These are phyloP conservation scores for Adansonia rubrostipa DNA, from an alignment of 441 rosid genomes.

Conservation along the genomic window DNA sequence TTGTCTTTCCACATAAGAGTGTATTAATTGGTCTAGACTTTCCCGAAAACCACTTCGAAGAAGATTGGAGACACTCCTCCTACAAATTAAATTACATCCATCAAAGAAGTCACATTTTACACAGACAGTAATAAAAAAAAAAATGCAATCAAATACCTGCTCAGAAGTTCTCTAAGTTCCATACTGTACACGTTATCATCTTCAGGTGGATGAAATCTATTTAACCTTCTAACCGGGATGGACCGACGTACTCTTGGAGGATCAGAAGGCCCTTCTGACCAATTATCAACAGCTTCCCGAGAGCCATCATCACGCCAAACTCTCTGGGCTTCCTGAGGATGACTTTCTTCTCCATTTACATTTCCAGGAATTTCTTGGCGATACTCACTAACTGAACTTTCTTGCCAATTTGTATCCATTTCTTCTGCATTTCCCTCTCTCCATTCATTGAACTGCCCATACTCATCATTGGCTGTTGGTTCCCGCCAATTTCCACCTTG, in stretches of 20 bases:
- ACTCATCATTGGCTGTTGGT: constrained; percentile 47
- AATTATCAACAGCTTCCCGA: constrained; percentile 52
- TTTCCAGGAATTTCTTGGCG: constrained; percentile 53
- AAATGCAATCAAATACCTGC: constrained; percentile 54
- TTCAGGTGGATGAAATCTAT: constrained; percentile 77
- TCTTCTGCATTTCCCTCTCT: constrained; percentile 57
- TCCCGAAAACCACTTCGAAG: constrained; percentile 90
- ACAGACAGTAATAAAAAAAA: not conserved
- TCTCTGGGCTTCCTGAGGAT: constrained; percentile 47
- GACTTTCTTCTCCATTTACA: constrained; percentile 49
- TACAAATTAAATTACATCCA: constrained; percentile 32
- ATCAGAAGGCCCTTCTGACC: constrained; percentile 62
- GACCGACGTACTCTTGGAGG: constrained; percentile 58
- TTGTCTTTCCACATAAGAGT: constrained; percentile 82
- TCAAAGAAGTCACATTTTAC: constrained; percentile 10
- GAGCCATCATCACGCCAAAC: constrained; percentile 61
- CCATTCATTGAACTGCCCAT: constrained; percentile 53
- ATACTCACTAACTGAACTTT: constrained; percentile 55
- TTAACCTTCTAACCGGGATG: constrained; percentile 59
- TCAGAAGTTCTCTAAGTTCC: constrained; percentile 81
- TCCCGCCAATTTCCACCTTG: constrained; percentile 59
- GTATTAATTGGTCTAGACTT: constrained; percentile 83
- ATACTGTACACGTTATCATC: constrained; percentile 83
- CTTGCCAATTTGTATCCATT: constrained; percentile 58
- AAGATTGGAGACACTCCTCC: constrained; percentile 89